Base-by-base conservation (phyloP, 257 asterid genomes). In the Rehmannia glutinosa region DNA sequence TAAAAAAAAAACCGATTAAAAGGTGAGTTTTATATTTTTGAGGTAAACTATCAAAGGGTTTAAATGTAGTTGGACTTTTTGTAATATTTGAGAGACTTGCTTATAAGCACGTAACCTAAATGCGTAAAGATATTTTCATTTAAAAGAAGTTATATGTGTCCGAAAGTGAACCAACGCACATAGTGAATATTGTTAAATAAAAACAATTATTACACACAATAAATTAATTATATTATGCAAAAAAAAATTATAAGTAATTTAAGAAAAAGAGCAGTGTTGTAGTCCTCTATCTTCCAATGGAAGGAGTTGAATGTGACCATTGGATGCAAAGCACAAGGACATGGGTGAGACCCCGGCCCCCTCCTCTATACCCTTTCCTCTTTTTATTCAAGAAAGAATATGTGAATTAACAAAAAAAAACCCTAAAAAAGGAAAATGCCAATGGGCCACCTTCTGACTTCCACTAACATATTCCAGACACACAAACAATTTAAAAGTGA, bases 401-500 rank as follows among this genome's bases (percentile, higher is more conserved):
- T 9, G n/a, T 15, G 28, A 38, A 36, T 25, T 5, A 6, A 52
- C 3, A 43, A 41, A 35, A 25, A 27, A 53, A 76, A 69, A 72
- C 75, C 77, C 78, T 62, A 69, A 80, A 77, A 78, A 71, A 30
- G 57, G 63, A 8, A 13, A 63, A 64, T 33, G 49, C 67, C 30
- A 23, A 66, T 70, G 83, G 80, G 85, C 81, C 88, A 81, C 46
- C 75, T 75, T 83, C 86, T 83, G 82, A 88, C 80, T 82, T 83
- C 89, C 96, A 88, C 94, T 86, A 79, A 79, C 84, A 84, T 84
- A 86, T 70, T 86, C 94, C 82, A 75, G 73, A 88, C 88, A 79
- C 35, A 84, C 74, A 82, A 84, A 83, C 84, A 84, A 88, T 79
- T 81, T 19, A 72, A 80, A 86, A 84, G 86, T 73, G 75, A 79